Evolutionary conservation across 2,329 filamentous ascomycete species (phyloP).

Genomic region (Akanthomyces lecanii): DNA sequence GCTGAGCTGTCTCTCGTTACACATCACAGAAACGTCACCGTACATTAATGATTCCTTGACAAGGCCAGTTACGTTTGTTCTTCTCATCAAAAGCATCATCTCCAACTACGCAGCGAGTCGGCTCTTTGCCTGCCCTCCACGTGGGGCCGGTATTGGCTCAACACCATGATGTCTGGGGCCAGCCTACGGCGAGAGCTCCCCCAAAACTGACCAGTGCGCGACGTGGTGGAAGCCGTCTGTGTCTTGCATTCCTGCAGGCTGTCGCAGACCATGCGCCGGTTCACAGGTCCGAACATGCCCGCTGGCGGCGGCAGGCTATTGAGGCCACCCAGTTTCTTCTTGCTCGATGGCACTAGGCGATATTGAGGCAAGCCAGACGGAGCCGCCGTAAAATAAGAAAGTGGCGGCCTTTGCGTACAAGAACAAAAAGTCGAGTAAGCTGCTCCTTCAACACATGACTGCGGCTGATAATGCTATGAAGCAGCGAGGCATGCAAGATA

Average conservation of each 20-base stretch:
- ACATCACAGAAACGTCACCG: neutral
- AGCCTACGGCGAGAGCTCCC: neutral
- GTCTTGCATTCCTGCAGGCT: too few relatives aligned
- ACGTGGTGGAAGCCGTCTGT: too few relatives aligned
- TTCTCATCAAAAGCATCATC: neutral
- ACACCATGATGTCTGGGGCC: neutral
- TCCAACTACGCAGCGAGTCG: neutral
- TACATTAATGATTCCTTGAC: neutral
- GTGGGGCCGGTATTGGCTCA: slow-evolving; percentile 8
- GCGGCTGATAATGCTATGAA: neutral
- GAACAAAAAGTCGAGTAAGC: neutral
- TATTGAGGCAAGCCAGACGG: neutral
- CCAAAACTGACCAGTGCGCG: neutral
- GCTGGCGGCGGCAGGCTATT: neutral
- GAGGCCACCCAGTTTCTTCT: neutral
- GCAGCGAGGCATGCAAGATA: too few relatives aligned
- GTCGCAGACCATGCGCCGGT: neutral
- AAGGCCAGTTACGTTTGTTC: too few relatives aligned
- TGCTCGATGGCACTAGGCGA: neutral
- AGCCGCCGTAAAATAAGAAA: neutral
- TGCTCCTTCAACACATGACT: neutral
- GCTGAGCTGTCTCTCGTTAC: neutral
- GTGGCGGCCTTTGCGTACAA: neutral
- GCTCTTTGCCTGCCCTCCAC: slow-evolving; percentile 8
- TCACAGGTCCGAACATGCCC: slow-evolving; percentile 5